Conservation (phyloP, 2,329 filamentous ascomycete genomes). For the Paecilomyces formosus region DNA sequence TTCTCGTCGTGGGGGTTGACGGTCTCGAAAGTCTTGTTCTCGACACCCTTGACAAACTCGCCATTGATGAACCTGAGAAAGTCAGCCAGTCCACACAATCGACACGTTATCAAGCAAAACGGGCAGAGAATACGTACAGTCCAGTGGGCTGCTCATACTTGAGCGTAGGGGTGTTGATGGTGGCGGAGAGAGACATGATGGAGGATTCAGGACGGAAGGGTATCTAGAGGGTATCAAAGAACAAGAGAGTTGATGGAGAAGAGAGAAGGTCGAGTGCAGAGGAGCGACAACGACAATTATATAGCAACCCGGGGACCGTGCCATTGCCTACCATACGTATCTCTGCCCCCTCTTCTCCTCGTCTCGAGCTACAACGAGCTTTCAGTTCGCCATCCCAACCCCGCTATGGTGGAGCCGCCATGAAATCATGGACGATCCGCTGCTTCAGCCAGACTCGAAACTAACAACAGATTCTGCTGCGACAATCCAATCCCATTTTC, state of each 20-base stretch:
- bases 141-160: conserved; percentile 37
- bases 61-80: conserved; percentile 58
- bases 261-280: neutral
- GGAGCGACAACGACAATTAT: neutral
- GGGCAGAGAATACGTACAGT: conserved; percentile 18
- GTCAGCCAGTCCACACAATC: neutral
- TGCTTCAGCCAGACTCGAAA: neutral
- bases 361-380: neutral
- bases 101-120: too few relatives aligned
- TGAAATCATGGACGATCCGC: neutral
- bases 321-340: neutral
- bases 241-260: neutral
- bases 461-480: neutral
- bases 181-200: conserved; percentile 29
- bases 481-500: neutral
- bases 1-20: conserved; percentile 83
- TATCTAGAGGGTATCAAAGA: conserved; percentile 4
- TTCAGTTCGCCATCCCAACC: neutral
- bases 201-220: neutral
- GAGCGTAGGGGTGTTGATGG: conserved; percentile 31
- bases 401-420: neutral
- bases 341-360: neutral
- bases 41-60: conserved; percentile 74
- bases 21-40: conserved; percentile 87
- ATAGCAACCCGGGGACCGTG: neutral